Base-by-base conservation (phyloP, 352 stramenopile genomes). In the Phytopythium ostracodes region DNA sequence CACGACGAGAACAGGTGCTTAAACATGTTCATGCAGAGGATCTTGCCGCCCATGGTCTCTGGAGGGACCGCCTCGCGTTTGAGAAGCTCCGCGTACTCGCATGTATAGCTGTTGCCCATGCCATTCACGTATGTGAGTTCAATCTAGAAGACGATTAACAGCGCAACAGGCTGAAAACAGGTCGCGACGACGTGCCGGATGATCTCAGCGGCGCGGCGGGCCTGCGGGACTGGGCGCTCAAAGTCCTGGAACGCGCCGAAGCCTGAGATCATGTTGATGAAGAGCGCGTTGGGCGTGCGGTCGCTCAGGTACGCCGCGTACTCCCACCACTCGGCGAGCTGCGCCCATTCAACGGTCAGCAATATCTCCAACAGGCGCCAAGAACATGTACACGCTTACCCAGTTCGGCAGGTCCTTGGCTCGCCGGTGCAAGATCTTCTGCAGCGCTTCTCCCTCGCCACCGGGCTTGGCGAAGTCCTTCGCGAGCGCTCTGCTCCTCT, bases 251-350 rank as follows among this genome's bases (percentile, higher is more conserved):
- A 87, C 49, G 97, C 97, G n/a, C 97, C 89, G 66, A 98, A 98
- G 67, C 96, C 97, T 62, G 97, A 98, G 31, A 91, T 89, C 68
- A 99, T 96, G 68, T 98, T 98, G 63, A 98, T 87, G 42, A 96
- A 94, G 29, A 97, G 72, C 2, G 90, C 89, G 68, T 97, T 96
- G 60, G 95, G 70, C 49, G 81, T 86, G 20, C 75, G 79, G 51
- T 87, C 79, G 59, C 76, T 88, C 46, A 88, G 56, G 60, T 91
- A 91, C 52, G 88, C 92, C 35, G 89, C 70, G 58, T 96, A 86
- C 68, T 98, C 96, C 93, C 93, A 98, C 94, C 94, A 98, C 49
- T 97, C 71, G 57, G 96, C 77, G 25, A 92, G 60, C 80, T 91
- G 65, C 52, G 10, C 29, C 58, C 10, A 22, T 35, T 31, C 29